phyloP scores from a whole-genome alignment of 2,329 filamentous ascomycete species.

The Sporothrix globosa region DNA sequence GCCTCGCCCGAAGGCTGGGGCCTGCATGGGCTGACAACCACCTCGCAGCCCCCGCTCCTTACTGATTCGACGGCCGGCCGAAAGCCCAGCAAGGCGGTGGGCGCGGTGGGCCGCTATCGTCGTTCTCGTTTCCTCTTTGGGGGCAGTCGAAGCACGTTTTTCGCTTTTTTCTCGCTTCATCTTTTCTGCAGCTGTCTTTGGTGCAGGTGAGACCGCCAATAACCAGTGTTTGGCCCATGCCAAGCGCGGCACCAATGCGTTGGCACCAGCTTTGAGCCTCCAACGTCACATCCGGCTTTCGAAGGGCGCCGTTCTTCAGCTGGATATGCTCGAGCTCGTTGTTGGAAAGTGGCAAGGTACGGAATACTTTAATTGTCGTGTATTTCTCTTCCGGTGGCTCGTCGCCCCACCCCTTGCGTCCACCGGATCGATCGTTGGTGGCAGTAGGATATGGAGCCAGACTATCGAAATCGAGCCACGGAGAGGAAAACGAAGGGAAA shows the following conservation, averaged over 20 bases:
- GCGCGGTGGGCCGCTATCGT: neutral
- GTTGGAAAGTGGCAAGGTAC: neutral
- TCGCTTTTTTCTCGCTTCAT: neutral
- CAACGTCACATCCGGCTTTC: neutral
- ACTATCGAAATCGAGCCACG: neutral
- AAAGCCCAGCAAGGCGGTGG: slow-evolving; percentile 18
- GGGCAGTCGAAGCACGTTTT: neutral
- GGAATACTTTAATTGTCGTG: neutral
- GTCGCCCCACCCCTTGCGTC: neutral
- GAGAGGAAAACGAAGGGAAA: too few relatives aligned
- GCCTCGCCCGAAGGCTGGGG: slow-evolving; percentile 24
- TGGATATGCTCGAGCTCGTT: neutral
- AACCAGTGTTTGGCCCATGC: slow-evolving; percentile 8
- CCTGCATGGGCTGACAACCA: slow-evolving; percentile 30
- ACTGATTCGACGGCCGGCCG: slow-evolving; percentile 23
- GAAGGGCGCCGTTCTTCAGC: slow-evolving; percentile 7
- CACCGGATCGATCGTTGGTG: neutral
- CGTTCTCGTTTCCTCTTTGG: slow-evolving; percentile 5
- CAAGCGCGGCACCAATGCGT: slow-evolving; percentile 17
- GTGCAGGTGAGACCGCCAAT: neutral
- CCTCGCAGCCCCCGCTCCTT: slow-evolving; percentile 13
- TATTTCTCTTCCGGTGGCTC: neutral
- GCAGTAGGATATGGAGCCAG: neutral
- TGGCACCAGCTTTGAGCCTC: slow-evolving; percentile 2
- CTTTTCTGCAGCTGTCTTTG: neutral